Evolutionary conservation across 495 filamentous ascomycete species (phyloP).

Genomic region (Talaromyces liani): DNA sequence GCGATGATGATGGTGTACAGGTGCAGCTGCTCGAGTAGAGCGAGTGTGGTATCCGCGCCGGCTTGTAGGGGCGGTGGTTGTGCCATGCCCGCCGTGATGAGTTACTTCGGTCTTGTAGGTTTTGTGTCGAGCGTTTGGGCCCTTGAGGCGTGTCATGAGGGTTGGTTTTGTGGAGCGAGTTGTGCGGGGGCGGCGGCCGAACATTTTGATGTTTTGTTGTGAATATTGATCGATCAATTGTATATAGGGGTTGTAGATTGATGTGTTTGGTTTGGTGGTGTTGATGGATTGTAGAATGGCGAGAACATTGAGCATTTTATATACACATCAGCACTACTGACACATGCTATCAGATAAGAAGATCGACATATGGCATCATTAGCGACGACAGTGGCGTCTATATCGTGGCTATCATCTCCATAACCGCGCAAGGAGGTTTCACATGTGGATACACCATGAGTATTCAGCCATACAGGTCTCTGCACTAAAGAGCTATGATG

Average conservation of each 20-base stretch:
- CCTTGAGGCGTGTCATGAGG: constrained; percentile 24
- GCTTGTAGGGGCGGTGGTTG: background rate
- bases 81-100: background rate
- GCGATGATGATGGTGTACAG: constrained; percentile 49
- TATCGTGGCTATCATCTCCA: background rate
- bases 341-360: background rate
- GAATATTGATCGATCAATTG: no score
- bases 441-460: no score
- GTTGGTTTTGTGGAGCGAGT: constrained; percentile 43
- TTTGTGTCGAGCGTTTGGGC: constrained; percentile 18
- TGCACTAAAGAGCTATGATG: no score
- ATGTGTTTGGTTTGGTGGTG: background rate
- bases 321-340: background rate
- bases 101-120: constrained; percentile 21
- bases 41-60: background rate
- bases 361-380: constrained; percentile 2
- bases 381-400: constrained; percentile 1
- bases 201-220: constrained; percentile 14
- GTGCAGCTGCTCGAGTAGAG: constrained; percentile 16
- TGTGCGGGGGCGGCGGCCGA: constrained; percentile 20
- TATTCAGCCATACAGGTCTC: no score
- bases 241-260: background rate
- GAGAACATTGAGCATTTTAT: background rate
- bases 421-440: no score
- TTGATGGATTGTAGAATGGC: background rate